Evolutionary conservation across 768 basidiomycete species (phyloP), one percentile per base, ranked within the genome.

Genomic region (Boletales sp.): DNA sequence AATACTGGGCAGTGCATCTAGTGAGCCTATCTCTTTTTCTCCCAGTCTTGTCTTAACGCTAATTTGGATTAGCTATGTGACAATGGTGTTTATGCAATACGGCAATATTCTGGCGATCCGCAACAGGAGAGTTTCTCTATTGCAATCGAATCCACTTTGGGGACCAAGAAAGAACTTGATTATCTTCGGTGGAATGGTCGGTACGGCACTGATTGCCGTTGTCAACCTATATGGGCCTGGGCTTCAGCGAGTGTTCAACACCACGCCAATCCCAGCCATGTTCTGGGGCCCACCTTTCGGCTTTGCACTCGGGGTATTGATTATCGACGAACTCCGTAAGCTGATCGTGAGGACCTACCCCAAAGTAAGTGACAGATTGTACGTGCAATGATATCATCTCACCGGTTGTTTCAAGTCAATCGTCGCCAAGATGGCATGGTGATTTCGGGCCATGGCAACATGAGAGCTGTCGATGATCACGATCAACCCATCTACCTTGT

Each of bases 221-320:
- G 66, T 65, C 46, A 76, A 77, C 52, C 49, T 75, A 33, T 74
- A 79, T 34, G 77, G 75, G 2, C 66, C 59, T 7, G 75, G 75
- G 2, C 54, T 79, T n/a, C 72, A 77, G 46, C 21, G 39, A 0
- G 73, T 78, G 21, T 79, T 79, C 44, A 33, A 31, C 2, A 79
- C 76, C 4, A 58, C 70, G 2, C 71, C 73, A 7, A 76, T 78
- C 25, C 76, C 73, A 2, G 58, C 65, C 2, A 74, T 71, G 70
- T 79, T 76, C 59, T 79, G 77, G 77, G 67, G 74, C 13, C 63
- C 75, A 28, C 76, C 77, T 2, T 72, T 78, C 47, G 66, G 61
- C 2, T 75, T 78, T 34, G 77, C 73, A 2, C 39, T 72, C 12
- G 74, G 58, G 2, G 62, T 79, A 6, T 54, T 79, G 46, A 59